Conservation (phyloP, 2,329 filamentous ascomycete species). For the Pseudogymnoascus sp. region DNA sequence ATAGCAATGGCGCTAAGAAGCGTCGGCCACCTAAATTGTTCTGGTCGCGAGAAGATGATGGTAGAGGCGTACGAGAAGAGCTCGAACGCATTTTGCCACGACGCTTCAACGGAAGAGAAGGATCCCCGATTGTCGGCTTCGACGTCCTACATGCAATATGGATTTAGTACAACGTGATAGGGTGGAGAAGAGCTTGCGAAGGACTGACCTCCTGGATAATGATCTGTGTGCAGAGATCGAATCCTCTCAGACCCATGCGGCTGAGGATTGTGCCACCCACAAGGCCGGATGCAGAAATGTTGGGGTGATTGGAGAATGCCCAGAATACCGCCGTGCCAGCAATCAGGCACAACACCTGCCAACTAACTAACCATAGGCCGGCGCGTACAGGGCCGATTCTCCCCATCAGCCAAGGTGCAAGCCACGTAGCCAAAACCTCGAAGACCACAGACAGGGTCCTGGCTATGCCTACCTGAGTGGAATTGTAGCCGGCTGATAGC, state of each 20-base stretch:
- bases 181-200: neutral
- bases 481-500: conserved; percentile 44
- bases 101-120: conserved; percentile 62
- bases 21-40: conserved; percentile 57
- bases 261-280: conserved; percentile 46
- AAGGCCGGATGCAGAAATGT: conserved; percentile 40
- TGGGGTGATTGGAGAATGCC: conserved; percentile 17
- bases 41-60: conserved; percentile 53
- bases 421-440: conserved; percentile 55
- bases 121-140: conserved; percentile 50
- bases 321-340: conserved; percentile 38
- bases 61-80: conserved; percentile 59
- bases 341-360: conserved; percentile 53
- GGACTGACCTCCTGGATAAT: conserved; percentile 51
- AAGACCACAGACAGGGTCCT: conserved; percentile 45
- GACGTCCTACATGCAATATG: conserved; percentile 31
- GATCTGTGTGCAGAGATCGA: conserved; percentile 51
- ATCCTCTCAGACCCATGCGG: conserved; percentile 53
- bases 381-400: conserved; percentile 52
- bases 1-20: conserved; percentile 50
- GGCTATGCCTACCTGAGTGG: conserved; percentile 44
- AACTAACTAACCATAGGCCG: conserved; percentile 63
- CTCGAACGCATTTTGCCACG: conserved; percentile 63
- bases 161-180: conserved; percentile 30
- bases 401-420: conserved; percentile 47